phyloP scores from a whole-genome alignment of 495 filamentous ascomycete genomes.

The Rusavskia elegans region DNA sequence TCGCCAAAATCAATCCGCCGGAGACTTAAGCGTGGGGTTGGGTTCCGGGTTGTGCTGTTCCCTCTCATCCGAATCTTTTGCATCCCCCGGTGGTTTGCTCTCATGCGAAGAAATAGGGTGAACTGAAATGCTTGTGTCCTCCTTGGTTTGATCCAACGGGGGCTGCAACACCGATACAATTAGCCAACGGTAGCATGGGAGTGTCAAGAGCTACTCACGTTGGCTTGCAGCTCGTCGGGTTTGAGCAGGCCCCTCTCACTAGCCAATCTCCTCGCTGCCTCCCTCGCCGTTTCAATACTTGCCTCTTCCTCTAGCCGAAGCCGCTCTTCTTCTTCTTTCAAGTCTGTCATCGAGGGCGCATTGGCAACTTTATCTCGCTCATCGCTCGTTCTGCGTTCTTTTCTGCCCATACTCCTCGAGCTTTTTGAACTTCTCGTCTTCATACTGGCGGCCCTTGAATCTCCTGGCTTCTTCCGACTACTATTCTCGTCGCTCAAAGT shows the following conservation, averaged over 20 bases:
- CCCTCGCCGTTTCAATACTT: constrained; percentile 50
- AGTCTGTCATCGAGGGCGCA: constrained; percentile 46
- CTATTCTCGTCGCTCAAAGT: constrained; percentile 56
- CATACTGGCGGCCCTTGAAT: constrained; percentile 38
- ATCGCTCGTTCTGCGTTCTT: constrained; percentile 19
- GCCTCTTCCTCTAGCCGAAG: constrained; percentile 52
- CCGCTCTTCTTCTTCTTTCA: constrained; percentile 63
- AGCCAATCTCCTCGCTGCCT: constrained; percentile 59
- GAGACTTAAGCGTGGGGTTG: neutral
- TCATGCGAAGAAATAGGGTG: neutral
- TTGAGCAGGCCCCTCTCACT: constrained; percentile 46
- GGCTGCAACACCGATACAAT: neutral
- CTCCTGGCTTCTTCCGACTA: constrained; percentile 26
- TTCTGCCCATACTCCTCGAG: constrained; percentile 24
- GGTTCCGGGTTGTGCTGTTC: neutral
- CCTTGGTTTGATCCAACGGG: neutral
- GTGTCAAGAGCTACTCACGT: neutral
- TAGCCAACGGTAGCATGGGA: neutral
- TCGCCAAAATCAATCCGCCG: neutral
- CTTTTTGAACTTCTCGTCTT: constrained; percentile 36
- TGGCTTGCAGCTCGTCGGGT: neutral
- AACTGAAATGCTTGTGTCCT: neutral
- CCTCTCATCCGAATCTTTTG: neutral
- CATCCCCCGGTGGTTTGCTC: neutral
- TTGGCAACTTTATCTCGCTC: constrained; percentile 17